Base-by-base conservation (phyloP, 441 rosid species). In the Omphalea diandra region DNA sequence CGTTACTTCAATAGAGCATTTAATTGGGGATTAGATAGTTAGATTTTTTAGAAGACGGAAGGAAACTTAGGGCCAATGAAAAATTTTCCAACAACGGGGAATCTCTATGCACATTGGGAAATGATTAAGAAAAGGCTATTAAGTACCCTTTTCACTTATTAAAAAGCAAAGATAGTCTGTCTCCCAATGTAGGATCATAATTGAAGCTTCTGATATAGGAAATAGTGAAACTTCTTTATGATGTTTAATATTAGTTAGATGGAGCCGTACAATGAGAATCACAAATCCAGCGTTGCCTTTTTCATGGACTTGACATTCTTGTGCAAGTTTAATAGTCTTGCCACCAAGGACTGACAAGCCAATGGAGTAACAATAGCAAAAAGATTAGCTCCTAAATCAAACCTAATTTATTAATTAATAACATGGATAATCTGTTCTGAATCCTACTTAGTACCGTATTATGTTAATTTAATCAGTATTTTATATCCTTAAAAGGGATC, bases 1-100 rank as follows among this genome's bases (percentile, higher is more conserved):
- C 58, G 52, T 69, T 38, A 72, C 72, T 80, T 74, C 86, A 70
- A 76, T 55, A 29, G 2, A 73, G 58, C 82, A 75, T 59, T 82
- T 71, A 73, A 83, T 77, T 69, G 68, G 52, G 20, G 67, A 59
- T 59, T 27, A 75, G 77, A 70, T 80, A 73, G 41, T 33, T 56
- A 3, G 3, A 14, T 35, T 55, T 50, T 7, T 12, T 5, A 2
- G 5, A n/a, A 18, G 10, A 32, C 69, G 50, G 14, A 63, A 77
- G 53, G 52, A 70, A 65, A 57, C 54, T 54, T 38, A 22, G 5
- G 63, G 75, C 71, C 75, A 73, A 67, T 64, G 71, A 50, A 75
- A 75, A 44, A 63, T 70, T 54, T 74, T 52, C 65, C 49, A 36
- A 24, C 52, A 73, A 73, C 70, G 59, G 78, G 26, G 81, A 67